phyloP scores from a whole-genome alignment of 179 eudicot genomes.

The Spergularia azorica region DNA sequence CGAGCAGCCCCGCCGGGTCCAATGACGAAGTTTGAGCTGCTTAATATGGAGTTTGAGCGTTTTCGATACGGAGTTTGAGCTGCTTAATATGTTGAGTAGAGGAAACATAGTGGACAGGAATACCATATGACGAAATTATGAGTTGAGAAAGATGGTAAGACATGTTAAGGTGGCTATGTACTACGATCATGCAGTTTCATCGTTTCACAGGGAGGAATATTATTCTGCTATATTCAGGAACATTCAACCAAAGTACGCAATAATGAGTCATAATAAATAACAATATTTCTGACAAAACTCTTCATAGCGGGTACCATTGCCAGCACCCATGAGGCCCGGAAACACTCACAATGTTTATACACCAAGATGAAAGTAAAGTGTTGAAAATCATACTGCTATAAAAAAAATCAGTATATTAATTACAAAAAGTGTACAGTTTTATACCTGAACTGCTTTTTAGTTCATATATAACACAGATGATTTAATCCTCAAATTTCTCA shows the following conservation, averaged over 20 bases:
- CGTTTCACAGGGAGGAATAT: no score
- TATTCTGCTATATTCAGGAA: no score
- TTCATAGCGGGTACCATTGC: no score
- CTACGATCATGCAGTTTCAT: background rate
- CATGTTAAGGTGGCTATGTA: slow-evolving; percentile 17
- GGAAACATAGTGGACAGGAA: slow-evolving; percentile 3
- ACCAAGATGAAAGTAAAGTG: background rate
- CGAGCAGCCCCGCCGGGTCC: no score
- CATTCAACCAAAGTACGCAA: no score
- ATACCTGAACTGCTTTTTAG: slow-evolving; percentile 19
- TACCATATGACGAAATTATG: background rate
- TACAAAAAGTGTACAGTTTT: slow-evolving; percentile 26
- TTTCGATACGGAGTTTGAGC: background rate
- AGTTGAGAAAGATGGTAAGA: background rate
- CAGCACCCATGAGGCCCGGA: no score
- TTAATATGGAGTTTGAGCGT: background rate
- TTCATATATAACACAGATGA: slow-evolving; percentile 5
- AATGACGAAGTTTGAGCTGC: background rate
- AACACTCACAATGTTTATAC: background rate
- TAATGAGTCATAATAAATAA: no score
- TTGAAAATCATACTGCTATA: background rate
- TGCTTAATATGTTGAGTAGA: slow-evolving; percentile 4
- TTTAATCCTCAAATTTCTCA: slow-evolving; percentile 21
- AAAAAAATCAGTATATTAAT: slow-evolving; percentile 19
- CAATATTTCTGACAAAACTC: no score